phyloP scores from a whole-genome alignment of 805 yeast species.

The Suhomyces kilbournensis region DNA sequence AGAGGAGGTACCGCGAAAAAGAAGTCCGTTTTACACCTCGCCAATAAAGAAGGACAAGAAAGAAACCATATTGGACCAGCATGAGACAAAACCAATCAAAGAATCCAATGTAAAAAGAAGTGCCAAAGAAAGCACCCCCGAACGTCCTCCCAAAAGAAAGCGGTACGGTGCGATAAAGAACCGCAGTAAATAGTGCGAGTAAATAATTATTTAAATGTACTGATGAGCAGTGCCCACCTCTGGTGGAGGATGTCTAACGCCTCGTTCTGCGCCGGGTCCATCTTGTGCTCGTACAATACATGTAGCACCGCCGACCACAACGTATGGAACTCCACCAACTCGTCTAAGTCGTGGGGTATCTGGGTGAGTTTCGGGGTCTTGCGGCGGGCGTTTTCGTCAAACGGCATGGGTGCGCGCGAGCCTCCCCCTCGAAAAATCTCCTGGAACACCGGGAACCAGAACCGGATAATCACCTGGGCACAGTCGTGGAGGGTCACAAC shows the following conservation, averaged over 20 bases:
- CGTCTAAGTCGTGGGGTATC: conserved; percentile 10
- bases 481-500: conserved; percentile 42
- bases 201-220: neutral
- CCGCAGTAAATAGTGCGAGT: neutral
- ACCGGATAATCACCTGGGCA: conserved; percentile 40
- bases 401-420: conserved; percentile 13
- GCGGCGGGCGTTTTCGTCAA: conserved; percentile 14
- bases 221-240: conserved; percentile 12
- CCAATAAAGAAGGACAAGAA: neutral
- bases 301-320: conserved; percentile 52
- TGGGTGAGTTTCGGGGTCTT: conserved; percentile 10
- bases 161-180: neutral
- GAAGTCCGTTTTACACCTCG: conserved; percentile 6
- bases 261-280: conserved; percentile 22
- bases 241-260: conserved; percentile 16
- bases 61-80: no score
- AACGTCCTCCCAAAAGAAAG: neutral
- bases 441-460: conserved; percentile 57
- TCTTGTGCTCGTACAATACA: conserved; percentile 37
- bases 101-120: neutral
- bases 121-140: neutral
- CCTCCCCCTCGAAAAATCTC: conserved; percentile 35
- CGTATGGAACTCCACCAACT: conserved; percentile 38
- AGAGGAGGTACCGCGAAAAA: neutral
- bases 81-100: neutral